These are phyloP conservation scores for Colletotrichum echinochloae DNA, from an alignment of 2,329 filamentous ascomycete genomes.

Conservation along the genomic window DNA sequence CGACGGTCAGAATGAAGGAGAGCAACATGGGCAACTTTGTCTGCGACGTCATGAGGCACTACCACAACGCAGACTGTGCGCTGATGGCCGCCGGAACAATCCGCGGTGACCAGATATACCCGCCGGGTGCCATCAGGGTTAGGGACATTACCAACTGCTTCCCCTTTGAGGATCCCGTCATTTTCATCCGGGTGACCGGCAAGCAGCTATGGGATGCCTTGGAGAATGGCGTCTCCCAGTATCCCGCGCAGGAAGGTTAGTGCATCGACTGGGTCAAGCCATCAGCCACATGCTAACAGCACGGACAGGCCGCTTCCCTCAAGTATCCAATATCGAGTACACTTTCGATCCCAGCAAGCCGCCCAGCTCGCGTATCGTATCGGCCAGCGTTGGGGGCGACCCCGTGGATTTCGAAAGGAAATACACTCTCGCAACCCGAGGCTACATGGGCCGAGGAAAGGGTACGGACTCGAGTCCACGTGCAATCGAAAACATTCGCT, in stretches of 20 bases:
- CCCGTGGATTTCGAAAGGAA: constrained; percentile 71
- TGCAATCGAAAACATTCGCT: neutral
- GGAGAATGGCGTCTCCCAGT: constrained; percentile 84
- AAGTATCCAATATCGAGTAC: constrained; percentile 86
- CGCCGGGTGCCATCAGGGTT: constrained; percentile 80
- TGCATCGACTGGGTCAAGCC: neutral
- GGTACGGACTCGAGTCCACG: constrained; percentile 48
- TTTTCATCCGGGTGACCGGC: constrained; percentile 79
- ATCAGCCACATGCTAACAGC: neutral
- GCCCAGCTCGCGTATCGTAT: constrained; percentile 72
- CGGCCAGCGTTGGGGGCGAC: constrained; percentile 69
- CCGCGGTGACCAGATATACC: constrained; percentile 88
- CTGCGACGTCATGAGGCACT: constrained; percentile 88
- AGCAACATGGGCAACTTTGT: constrained; percentile 93
- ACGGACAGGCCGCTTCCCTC: constrained; percentile 77
- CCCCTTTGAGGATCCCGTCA: constrained; percentile 90
- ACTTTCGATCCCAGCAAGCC: constrained; percentile 75
- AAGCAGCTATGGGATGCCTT: constrained; percentile 81
- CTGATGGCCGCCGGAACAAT: constrained; percentile 90
- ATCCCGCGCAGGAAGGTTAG: constrained; percentile 82
- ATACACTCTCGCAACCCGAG: constrained; percentile 83
- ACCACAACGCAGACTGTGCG: constrained; percentile 84
- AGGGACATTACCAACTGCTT: constrained; percentile 92
- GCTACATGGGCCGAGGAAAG: constrained; percentile 90
- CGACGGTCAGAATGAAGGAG: constrained; percentile 80